These are phyloP conservation scores for Beta lomatogona DNA, from an alignment of 179 eudicot species.

Conservation along the genomic window DNA sequence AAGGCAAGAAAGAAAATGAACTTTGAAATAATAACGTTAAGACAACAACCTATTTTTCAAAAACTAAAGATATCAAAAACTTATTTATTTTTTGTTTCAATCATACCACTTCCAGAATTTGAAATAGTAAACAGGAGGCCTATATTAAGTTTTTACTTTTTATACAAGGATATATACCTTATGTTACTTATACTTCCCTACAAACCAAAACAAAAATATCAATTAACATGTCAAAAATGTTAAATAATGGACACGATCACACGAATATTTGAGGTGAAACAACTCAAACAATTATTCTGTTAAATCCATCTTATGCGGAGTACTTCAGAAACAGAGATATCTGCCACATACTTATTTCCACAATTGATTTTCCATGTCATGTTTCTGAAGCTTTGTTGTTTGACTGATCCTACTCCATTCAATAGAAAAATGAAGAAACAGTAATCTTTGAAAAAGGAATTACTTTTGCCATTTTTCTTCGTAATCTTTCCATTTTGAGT, in stretches of 20 bases:
- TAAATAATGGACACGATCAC: background rate
- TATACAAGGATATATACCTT: background rate
- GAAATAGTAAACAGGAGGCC: background rate
- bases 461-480: background rate
- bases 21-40: background rate
- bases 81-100: background rate
- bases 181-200: background rate
- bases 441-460: too few relatives aligned
- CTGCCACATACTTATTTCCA: background rate
- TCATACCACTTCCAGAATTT: too few relatives aligned
- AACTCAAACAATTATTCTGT: background rate
- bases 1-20: background rate
- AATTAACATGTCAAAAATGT: background rate
- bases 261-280: background rate
- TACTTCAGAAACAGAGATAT: background rate
- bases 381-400: background rate
- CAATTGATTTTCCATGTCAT: background rate
- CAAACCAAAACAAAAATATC: background rate
- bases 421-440: background rate
- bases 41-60: background rate
- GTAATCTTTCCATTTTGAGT: background rate
- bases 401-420: background rate
- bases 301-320: background rate
- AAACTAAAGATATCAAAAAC: background rate
- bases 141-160: background rate